Evolutionary conservation across 129 eudicot genomes (phyloP), one percentile per base, ranked within the genome.

Genomic region (Saussurea involucrata): DNA sequence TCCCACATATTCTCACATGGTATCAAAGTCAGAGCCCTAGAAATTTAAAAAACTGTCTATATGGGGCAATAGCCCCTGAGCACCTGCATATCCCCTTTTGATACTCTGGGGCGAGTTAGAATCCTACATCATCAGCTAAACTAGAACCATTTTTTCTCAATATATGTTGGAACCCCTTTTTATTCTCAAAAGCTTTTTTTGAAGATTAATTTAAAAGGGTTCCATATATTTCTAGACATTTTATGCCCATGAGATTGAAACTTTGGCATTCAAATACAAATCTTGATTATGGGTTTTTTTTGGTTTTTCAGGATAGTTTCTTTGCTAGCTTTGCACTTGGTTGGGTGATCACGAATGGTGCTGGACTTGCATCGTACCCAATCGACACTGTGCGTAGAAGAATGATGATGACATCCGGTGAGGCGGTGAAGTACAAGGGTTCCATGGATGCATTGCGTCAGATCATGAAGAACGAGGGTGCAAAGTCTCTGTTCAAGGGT

Each of bases 391-490:
- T 91, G 61, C 85, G 88, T 22, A 91, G 93, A 91, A 86, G 93
- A 74, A 91, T 91, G 93, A 86, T 91, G 97, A 88, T 91, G 97
- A 88, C 93, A 64, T 88, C 97, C 6, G 97, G 94, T 27, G 92
- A 91, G 42, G 90, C 92, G 3, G 90, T 86, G 27, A 91, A 86
- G 66, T 91, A 88, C 85, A 87, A 85, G 90, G 77, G 90, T 70
- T 86, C 92, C 24, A 61, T 85, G 80, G 88, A 88, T 68, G 97
- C 94, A 2, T 85, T 87, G 60, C 24, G 27, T 21, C 88, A 87
- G 58, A 88, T 91, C 44, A 12, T 91, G 46, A 77, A 81, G 82
- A 88, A 86, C 1, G 94, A 91, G 61, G 97, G 94, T 1, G 6
- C 76, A 32, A 83, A 83, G 70, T 91, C 94, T 0, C 82, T 91